Evolutionary conservation across 208 protist species (phyloP), one percentile per base, ranked within the genome.

Genomic region (Kentomonas sorsogonicus): DNA sequence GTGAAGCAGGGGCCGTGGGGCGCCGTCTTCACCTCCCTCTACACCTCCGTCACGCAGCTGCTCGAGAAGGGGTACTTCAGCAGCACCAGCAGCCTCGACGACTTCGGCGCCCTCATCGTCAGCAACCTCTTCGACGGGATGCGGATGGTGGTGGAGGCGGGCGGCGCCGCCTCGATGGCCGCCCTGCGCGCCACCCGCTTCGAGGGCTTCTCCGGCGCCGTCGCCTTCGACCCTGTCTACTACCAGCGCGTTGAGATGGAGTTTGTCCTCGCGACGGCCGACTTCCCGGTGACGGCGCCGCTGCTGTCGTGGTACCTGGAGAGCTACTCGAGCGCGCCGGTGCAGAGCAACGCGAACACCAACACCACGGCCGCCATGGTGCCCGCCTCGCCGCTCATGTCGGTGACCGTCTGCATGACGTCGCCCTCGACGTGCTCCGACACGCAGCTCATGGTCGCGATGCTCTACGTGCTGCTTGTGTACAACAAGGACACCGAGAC

Each of bases 91-190:
- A 48, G 54, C 5, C 43, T 93, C n/a, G 83, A 91, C 50, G 69
- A 89, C 36, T 83, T 77, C 61, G 74, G 74, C n/a, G 79, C 87
- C n/a, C 88, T 76, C 54, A 66, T 88, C 33, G 55, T 91, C 46
- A 89, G 82, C 63, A 70, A 91, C 65, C 65, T 94, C 1, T 79
- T 90, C 43, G 87, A 94, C 51, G 83, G 70, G 6, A 78, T 94
- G 31, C 66, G 71, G 40, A 67, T 83, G 56, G 36, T 94, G 13
- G 45, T 70, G 0, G n/a, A 53, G 22, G 76, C 78, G 11, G 51
- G 57, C 11, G 71, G 70, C 6, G 51, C 71, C 13, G 30, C 30
- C 33, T 69, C 62, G 38, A 73, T 90, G 53, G 36, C 45, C 1
- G 33, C 53, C 1, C 70, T 94, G 45, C 78, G 77, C 29, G 63